phyloP scores from a whole-genome alignment of 768 basidiomycete genomes.

The Kwoniella heveanensis region DNA sequence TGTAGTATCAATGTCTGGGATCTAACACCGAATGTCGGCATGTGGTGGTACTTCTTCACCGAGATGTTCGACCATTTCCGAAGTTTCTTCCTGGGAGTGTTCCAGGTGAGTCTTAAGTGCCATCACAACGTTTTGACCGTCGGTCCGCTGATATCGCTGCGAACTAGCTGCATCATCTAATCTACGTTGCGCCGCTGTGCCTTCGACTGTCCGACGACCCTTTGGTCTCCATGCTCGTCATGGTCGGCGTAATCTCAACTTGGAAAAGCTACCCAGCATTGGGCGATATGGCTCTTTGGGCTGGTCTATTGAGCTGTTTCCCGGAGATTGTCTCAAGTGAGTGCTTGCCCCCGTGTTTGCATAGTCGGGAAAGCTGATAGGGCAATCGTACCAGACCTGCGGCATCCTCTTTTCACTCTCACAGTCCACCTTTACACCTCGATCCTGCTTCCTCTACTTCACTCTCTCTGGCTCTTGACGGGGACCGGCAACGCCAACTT shows the following conservation, averaged over 20 bases:
- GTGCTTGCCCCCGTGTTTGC: constrained; percentile 52
- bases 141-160: not conserved
- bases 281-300: constrained; percentile 82
- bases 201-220: constrained; percentile 92
- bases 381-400: constrained; percentile 66
- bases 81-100: constrained; percentile 90
- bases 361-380: too few species aligned
- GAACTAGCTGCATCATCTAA: constrained; percentile 71
- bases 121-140: too few species aligned
- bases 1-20: constrained; percentile 79
- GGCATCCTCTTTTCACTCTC: constrained; percentile 78
- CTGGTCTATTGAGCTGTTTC: constrained; percentile 77
- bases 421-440: constrained; percentile 81
- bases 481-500: constrained; percentile 98
- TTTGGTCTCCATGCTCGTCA: constrained; percentile 73
- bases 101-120: constrained; percentile 75
- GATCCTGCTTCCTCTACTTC: constrained; percentile 84
- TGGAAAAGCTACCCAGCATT: constrained; percentile 93
- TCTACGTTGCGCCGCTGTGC: constrained; percentile 80
- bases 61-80: constrained; percentile 99
- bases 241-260: constrained; percentile 73
- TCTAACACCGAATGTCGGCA: constrained; percentile 86
- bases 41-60: constrained; percentile 99
- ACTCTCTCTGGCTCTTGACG: constrained; percentile 84
- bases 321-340: constrained; percentile 80